Evolutionary conservation across 2,329 filamentous ascomycete genomes (phyloP).

Genomic region (Aspergillus sp.): DNA sequence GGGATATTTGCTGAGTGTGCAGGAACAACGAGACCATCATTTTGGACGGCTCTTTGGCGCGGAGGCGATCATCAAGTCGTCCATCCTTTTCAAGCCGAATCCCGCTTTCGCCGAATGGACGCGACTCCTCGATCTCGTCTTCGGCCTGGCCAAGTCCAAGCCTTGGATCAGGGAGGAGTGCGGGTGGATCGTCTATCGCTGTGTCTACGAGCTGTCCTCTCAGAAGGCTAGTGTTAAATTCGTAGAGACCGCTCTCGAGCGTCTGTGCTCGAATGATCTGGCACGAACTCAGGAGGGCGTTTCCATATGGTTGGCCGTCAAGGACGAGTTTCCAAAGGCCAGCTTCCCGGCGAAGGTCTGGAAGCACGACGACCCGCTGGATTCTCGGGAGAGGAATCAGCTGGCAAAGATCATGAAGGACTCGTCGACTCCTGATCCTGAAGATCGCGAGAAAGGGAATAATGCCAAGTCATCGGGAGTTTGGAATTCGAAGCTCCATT

Average conservation of each 20-base stretch:
- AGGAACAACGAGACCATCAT: conserved; percentile 78
- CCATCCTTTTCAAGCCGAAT: conserved; percentile 54
- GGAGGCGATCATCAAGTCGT: conserved; percentile 74
- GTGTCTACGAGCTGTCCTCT: conserved; percentile 47
- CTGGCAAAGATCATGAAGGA: conserved; percentile 75
- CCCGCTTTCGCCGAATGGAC: conserved; percentile 43
- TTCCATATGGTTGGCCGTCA: conserved; percentile 71
- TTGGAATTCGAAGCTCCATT: conserved; percentile 73
- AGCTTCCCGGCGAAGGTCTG: conserved; percentile 62
- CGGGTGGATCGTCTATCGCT: conserved; percentile 69
- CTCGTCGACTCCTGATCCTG: conserved; percentile 24
- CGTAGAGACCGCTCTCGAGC: conserved; percentile 53
- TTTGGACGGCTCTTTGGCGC: conserved; percentile 82
- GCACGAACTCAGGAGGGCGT: conserved; percentile 79
- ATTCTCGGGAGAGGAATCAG: conserved; percentile 55
- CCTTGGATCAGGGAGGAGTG: conserved; percentile 85
- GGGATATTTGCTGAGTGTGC: conserved; percentile 19
- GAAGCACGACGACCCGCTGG: conserved; percentile 63
- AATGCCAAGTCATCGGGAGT: conserved; percentile 48
- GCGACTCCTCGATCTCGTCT: conserved; percentile 60
- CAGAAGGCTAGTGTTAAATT: conserved; percentile 37
- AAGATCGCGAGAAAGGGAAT: conserved; percentile 19
- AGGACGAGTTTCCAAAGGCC: conserved; percentile 54
- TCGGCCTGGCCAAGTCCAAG: conserved; percentile 69
- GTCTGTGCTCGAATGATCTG: conserved; percentile 55